Evolutionary conservation across 2,329 filamentous ascomycete genomes (phyloP).

Genomic region (Alternaria angustiovoidea): DNA sequence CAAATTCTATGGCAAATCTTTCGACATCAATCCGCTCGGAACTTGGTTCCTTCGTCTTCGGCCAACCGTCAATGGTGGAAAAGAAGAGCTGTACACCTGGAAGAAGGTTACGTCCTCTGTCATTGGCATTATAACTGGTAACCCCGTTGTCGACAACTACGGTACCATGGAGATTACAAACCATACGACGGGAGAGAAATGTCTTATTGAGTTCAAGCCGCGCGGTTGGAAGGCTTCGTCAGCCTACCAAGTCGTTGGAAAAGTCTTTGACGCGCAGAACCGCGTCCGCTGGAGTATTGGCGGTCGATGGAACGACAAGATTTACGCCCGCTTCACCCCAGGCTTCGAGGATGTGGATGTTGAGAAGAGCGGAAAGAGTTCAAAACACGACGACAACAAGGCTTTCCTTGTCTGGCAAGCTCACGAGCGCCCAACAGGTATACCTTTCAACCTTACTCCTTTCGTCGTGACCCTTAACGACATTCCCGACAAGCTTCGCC

Average conservation of each 20-base stretch:
- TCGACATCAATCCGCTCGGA: slow-evolving; percentile 94
- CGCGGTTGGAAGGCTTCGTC: slow-evolving; percentile 95
- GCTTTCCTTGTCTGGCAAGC: slow-evolving; percentile 95
- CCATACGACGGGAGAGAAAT: slow-evolving; percentile 93
- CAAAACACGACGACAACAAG: slow-evolving; percentile 69
- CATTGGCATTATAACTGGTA: slow-evolving; percentile 97
- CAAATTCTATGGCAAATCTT: slow-evolving; percentile 97
- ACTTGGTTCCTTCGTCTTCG: slow-evolving; percentile 95
- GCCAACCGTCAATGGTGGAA: slow-evolving; percentile 69
- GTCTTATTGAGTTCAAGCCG: slow-evolving; percentile 88
- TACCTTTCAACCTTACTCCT: slow-evolving; percentile 96
- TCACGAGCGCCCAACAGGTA: slow-evolving; percentile 78
- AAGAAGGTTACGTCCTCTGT: slow-evolving; percentile 98
- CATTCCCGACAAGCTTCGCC: slow-evolving; percentile 79
- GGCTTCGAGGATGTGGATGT: slow-evolving; percentile 81
- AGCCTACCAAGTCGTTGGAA: slow-evolving; percentile 87
- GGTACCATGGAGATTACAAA: slow-evolving; percentile 98
- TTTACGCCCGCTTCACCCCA: slow-evolving; percentile 91
- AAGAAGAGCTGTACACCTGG: slow-evolving; percentile 94
- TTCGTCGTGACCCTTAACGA: slow-evolving; percentile 96
- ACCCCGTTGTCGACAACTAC: slow-evolving; percentile 97
- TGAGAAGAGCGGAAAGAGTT: slow-evolving; percentile 50
- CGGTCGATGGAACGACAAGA: slow-evolving; percentile 95
- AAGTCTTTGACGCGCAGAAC: slow-evolving; percentile 81
- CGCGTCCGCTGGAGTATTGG: slow-evolving; percentile 87